A percentile compares a stretch with the other conserved stretches of the same genome.
phyloP scores from a whole-genome alignment of 2,329 filamentous ascomycete species.

The Didymella sp. region DNA sequence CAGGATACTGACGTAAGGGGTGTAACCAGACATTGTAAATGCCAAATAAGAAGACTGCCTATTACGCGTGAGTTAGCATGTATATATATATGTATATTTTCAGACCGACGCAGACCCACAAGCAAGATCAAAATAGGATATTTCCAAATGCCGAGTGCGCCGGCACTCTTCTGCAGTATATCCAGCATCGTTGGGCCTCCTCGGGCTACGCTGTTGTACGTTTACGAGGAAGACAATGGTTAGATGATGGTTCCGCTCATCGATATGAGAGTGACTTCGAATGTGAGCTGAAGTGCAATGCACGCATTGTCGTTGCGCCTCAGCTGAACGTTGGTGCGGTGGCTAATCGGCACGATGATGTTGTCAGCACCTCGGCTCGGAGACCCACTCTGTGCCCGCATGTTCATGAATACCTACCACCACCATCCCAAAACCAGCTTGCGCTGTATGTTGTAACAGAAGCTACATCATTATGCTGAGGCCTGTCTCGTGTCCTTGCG shows the following conservation, averaged over 20 bases:
- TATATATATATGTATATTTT: not conserved
- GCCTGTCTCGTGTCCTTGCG: too few relatives aligned
- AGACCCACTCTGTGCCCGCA: not conserved
- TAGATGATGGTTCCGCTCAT: not conserved
- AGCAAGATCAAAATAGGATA: not conserved
- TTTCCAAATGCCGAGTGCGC: not conserved
- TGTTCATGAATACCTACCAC: not conserved
- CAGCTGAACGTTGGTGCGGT: not conserved
- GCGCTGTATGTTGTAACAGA: too few relatives aligned
- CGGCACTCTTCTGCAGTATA: not conserved
- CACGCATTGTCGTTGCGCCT: not conserved
- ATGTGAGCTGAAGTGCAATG: not conserved
- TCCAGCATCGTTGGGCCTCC: not conserved
- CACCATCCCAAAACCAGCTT: too few relatives aligned
- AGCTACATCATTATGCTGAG: too few relatives aligned
- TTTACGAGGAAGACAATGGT: not conserved
- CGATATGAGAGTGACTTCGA: not conserved
- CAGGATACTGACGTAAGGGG: slow-evolving; percentile 38
- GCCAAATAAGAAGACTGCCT: slow-evolving; percentile 27
- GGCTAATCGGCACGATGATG: not conserved
- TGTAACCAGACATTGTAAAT: slow-evolving; percentile 38
- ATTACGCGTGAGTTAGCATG: not conserved
- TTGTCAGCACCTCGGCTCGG: not conserved
- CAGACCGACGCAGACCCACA: not conserved
- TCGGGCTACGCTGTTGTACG: not conserved